Percentiles rank a stretch among this genome's conserved stretches.
Conservation (phyloP, 441 rosid species). For the Erodium trifolium region DNA sequence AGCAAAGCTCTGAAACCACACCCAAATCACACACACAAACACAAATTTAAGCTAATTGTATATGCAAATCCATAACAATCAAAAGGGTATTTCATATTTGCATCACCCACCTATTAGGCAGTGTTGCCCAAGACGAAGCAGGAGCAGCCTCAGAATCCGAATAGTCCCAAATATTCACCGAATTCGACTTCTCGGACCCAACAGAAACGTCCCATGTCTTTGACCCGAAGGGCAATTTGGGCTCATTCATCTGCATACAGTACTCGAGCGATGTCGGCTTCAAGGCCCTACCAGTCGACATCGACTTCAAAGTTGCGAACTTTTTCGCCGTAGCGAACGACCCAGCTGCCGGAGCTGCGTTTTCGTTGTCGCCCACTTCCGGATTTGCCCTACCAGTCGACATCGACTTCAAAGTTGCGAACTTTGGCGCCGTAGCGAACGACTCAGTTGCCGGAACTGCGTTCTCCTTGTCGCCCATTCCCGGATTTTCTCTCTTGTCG, state of each 20-base stretch:
- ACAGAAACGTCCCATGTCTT: slow-evolving; percentile 41
- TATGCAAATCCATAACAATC: neutral
- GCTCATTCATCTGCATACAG: slow-evolving; percentile 70
- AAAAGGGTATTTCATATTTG: neutral
- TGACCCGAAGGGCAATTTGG: slow-evolving; percentile 42
- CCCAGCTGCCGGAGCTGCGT: slow-evolving; percentile 32
- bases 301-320: slow-evolving; percentile 40
- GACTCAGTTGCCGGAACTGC: slow-evolving; percentile 32
- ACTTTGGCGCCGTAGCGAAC: slow-evolving; percentile 26
- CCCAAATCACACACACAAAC: neutral
- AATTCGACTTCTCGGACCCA: slow-evolving; percentile 56
- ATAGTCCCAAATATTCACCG: slow-evolving; percentile 75
- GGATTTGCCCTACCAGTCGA: slow-evolving; percentile 36
- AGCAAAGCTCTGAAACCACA: slow-evolving; percentile 54
- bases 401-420: slow-evolving; percentile 41
- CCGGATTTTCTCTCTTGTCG: slow-evolving; percentile 12
- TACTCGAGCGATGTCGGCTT: slow-evolving; percentile 67
- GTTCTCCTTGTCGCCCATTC: slow-evolving; percentile 34
- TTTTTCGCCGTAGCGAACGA: slow-evolving; percentile 27
- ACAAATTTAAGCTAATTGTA: no score
- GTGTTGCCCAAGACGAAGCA: slow-evolving; percentile 85
- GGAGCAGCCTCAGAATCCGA: slow-evolving; percentile 95
- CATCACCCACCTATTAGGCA: slow-evolving; percentile 58
- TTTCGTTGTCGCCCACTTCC: slow-evolving; percentile 29
- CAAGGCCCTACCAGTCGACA: slow-evolving; percentile 46